Percentiles rank a stretch among this genome's conserved stretches.
Conservation (phyloP, 495 filamentous ascomycete genomes). For the Penicillium verhagenii region DNA sequence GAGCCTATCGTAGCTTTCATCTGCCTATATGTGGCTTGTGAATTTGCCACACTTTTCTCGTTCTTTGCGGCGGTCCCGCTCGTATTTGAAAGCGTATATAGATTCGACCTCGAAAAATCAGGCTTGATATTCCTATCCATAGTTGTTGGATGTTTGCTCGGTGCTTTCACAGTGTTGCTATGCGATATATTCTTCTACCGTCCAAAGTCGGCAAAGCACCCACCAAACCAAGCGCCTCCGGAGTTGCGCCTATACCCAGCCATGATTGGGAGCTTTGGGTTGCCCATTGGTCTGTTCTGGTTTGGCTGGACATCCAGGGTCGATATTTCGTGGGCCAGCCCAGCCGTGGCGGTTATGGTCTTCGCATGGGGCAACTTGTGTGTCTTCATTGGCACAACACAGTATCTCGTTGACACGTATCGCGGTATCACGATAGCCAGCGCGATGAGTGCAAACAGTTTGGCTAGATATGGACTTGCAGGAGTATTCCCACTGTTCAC, state of each 20-base stretch:
- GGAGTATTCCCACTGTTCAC: constrained; percentile 67
- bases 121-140: constrained; percentile 62
- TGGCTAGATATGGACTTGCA: constrained; percentile 61
- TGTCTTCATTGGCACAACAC: constrained; percentile 48
- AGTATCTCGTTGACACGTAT: constrained; percentile 61
- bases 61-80: constrained; percentile 67
- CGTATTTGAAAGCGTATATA: constrained; percentile 50
- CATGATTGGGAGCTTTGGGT: constrained; percentile 55
- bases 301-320: constrained; percentile 46
- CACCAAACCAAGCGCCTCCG: constrained; percentile 43
- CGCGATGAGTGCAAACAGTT: constrained; percentile 47
- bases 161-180: constrained; percentile 41
- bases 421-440: constrained; percentile 27
- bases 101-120: constrained; percentile 45
- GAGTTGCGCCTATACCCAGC: constrained; percentile 59
- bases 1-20: constrained; percentile 66
- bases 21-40: constrained; percentile 60
- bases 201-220: constrained; percentile 12
- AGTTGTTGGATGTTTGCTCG: constrained; percentile 54
- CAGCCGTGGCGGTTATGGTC: constrained; percentile 54
- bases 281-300: constrained; percentile 53
- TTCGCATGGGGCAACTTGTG: constrained; percentile 68
- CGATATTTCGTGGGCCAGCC: constrained; percentile 37
- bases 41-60: constrained; percentile 61
- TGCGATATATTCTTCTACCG: constrained; percentile 37